A percentile compares a stretch with the other conserved stretches of the same genome.
Evolutionary conservation across 2,329 filamentous ascomycete species (phyloP).

Genomic region (Colletotrichum zoysiae): DNA sequence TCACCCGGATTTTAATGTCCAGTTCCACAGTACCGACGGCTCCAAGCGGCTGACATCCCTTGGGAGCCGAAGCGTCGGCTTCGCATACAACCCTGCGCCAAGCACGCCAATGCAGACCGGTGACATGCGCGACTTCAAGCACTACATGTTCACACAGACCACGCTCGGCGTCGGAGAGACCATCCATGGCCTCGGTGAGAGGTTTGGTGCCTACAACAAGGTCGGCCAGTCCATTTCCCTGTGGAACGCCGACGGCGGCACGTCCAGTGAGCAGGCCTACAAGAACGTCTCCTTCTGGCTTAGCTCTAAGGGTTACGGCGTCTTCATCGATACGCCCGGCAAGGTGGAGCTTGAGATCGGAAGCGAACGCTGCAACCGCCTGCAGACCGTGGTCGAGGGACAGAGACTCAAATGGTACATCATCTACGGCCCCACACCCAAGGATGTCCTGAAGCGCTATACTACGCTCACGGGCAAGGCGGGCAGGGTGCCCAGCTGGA

Average conservation of each 20-base stretch:
- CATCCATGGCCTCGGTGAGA: slow-evolving; percentile 80
- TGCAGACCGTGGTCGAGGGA: slow-evolving; percentile 77
- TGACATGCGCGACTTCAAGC: slow-evolving; percentile 59
- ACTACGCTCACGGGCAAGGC: slow-evolving; percentile 75
- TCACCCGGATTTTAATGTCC: slow-evolving; percentile 54
- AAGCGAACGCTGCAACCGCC: slow-evolving; percentile 77
- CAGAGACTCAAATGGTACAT: slow-evolving; percentile 81
- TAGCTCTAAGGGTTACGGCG: slow-evolving; percentile 79
- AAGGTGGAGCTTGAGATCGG: slow-evolving; percentile 80
- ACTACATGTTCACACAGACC: slow-evolving; percentile 70
- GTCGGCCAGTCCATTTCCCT: slow-evolving; percentile 78
- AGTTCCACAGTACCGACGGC: slow-evolving; percentile 54
- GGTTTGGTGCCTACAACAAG: slow-evolving; percentile 83
- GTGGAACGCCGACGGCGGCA: slow-evolving; percentile 74
- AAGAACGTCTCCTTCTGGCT: slow-evolving; percentile 80
- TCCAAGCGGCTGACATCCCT: slow-evolving; percentile 54
- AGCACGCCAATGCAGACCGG: slow-evolving; percentile 52
- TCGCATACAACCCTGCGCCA: slow-evolving; percentile 52
- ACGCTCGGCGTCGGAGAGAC: slow-evolving; percentile 71
- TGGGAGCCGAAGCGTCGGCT: slow-evolving; percentile 55
- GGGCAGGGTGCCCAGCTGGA: slow-evolving; percentile 77
- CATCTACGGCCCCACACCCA: slow-evolving; percentile 78
- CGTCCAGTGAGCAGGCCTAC: slow-evolving; percentile 77
- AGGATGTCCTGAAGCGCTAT: slow-evolving; percentile 78
- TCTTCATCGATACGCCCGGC: slow-evolving; percentile 80